Evolutionary conservation across 2,329 filamentous ascomycete species (phyloP).

Genomic region (Fusarium sp.): DNA sequence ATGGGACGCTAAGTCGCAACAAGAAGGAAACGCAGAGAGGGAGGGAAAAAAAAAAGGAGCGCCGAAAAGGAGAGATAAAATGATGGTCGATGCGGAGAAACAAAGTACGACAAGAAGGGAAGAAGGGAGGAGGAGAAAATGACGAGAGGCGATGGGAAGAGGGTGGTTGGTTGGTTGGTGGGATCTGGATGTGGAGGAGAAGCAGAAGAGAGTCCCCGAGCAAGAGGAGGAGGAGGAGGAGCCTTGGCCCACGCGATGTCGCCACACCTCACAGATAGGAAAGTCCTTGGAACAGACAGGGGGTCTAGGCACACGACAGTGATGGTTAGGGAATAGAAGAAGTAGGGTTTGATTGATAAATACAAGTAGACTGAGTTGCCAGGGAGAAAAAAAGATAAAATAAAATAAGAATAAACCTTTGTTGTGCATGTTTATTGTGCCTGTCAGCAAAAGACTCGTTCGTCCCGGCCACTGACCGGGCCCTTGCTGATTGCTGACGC

Average conservation of each 20-base stretch:
- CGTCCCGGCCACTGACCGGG: neutral
- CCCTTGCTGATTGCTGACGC: neutral
- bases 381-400: neutral
- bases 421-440: neutral
- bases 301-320: neutral
- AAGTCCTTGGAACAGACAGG: neutral
- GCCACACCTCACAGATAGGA: slow-evolving; percentile 30
- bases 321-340: neutral
- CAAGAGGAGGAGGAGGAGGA: neutral
- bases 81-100: slow-evolving; percentile 8
- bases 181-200: slow-evolving; percentile 33
- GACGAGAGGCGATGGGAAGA: slow-evolving; percentile 25
- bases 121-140: slow-evolving; percentile 19
- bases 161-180: slow-evolving; percentile 25
- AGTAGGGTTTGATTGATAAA: neutral
- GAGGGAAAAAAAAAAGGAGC: neutral
- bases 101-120: slow-evolving; percentile 4
- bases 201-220: neutral
- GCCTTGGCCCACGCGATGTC: slow-evolving; percentile 34
- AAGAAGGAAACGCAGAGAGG: neutral
- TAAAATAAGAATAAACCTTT: neutral
- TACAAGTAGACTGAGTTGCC: neutral
- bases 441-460: slow-evolving; percentile 2
- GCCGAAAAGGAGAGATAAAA: slow-evolving; percentile 17
- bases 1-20: neutral